These are phyloP conservation scores for Porcisia hertigi DNA, from an alignment of 208 protist species.

Conservation along the genomic window DNA sequence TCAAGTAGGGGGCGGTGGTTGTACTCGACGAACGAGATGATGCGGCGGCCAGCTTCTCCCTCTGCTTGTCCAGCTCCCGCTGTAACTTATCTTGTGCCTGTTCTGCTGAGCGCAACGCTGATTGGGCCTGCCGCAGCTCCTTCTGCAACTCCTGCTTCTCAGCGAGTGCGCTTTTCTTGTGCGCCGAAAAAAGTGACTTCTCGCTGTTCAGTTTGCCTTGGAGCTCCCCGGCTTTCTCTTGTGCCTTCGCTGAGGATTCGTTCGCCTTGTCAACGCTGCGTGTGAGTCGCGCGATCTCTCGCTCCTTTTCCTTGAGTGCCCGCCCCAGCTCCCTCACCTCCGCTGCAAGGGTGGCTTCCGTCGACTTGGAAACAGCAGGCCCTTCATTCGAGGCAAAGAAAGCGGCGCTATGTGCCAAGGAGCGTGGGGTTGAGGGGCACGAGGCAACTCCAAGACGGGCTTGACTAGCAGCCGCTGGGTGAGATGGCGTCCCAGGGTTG, in stretches of 20 bases:
- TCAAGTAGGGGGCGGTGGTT: slow-evolving; percentile 5
- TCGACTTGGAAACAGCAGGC: neutral
- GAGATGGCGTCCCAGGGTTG: neutral
- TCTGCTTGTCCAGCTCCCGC: slow-evolving; percentile 30
- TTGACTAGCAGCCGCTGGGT: slow-evolving; percentile 1
- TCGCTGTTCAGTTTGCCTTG: slow-evolving; percentile 16
- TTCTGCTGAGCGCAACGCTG: slow-evolving; percentile 1
- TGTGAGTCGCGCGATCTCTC: neutral
- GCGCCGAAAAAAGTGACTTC: slow-evolving; percentile 12
- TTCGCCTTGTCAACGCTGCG: slow-evolving; percentile 7
- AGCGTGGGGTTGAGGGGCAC: neutral
- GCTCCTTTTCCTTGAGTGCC: slow-evolving; percentile 23
- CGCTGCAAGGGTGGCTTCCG: neutral
- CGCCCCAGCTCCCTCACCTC: slow-evolving; percentile 10
- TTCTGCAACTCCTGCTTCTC: slow-evolving; percentile 12
- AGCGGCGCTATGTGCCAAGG: neutral
- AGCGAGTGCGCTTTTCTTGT: slow-evolving; percentile 1
- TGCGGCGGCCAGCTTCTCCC: neutral
- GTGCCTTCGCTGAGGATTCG: slow-evolving; percentile 11
- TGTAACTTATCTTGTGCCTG: slow-evolving; percentile 24
- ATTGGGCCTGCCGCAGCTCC: slow-evolving; percentile 22
- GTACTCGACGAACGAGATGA: slow-evolving; percentile 6
- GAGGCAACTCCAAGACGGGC: slow-evolving; percentile 12
- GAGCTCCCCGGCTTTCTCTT: slow-evolving; percentile 11
- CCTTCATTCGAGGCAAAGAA: neutral